Base-by-base conservation (phyloP, 176 grass and related monocot genomes). In the Carex scoparia region DNA sequence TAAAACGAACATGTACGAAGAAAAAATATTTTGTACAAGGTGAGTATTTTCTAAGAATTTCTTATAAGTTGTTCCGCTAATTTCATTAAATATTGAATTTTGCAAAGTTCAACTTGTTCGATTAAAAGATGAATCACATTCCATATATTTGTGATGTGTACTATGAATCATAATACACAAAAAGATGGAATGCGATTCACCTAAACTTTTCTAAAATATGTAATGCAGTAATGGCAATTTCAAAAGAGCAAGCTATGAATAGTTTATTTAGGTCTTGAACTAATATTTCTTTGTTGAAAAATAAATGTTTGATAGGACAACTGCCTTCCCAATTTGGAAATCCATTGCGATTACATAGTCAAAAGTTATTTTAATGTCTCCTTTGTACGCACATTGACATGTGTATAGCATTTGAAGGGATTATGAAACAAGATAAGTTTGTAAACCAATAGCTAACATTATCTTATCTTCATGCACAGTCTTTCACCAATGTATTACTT, bases 401-500 rank as follows among this genome's bases (percentile, higher is more conserved):
- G 27, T 78, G 74, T 78, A 33, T 78, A 57, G 51, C 73, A 78
- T 78, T 78, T 13, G 28, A 57, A 16, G 74, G 28, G 48, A 78
- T 56, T 18, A 55, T 78, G 74, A 78, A 57, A 78, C 74, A 78
- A 30, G 74, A 57, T 56, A 35, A 78, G 74, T 78, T 77, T 78
- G 28, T 32, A 51, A 57, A 78, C 4, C 74, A 78, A 56, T 57
- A 13, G 27, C 51, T 5, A 78, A 53, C 28, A 14, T 57, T 78
- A 78, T 57, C 74, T 32, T 57, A 31, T 78, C 74, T 56, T 78
- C 28, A 78, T 78, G 74, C 2, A 12, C 12, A 77, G 23, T 77
- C 49, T 77, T 77, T 27, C 55, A 77, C 73, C 74, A 55, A 57
- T 57, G 13, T 16, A 78, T 76, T 55, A 77, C 4, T 4, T 42